These are phyloP conservation scores for Protomyces pachydermus DNA, from an alignment of 1,139 yeast genomes.

Conservation along the genomic window DNA sequence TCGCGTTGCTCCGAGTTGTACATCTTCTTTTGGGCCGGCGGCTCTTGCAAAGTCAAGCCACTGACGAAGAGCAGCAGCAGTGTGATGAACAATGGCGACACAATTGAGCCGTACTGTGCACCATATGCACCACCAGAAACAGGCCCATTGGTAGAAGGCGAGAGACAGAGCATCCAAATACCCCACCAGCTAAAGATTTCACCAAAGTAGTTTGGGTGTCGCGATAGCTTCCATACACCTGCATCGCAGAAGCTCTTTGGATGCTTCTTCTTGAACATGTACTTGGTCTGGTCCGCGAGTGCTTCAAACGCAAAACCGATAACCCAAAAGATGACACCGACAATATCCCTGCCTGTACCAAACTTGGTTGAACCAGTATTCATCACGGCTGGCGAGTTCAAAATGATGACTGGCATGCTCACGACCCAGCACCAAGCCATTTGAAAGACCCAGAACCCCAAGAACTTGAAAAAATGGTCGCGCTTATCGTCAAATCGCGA, in stretches of 20 bases:
- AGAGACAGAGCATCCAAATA: constrained; percentile 20
- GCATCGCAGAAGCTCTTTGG: constrained; percentile 20
- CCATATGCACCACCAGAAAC: constrained; percentile 15
- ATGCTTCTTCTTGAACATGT: constrained; percentile 21
- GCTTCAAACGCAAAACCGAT: constrained; percentile 16
- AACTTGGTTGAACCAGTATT: constrained; percentile 3
- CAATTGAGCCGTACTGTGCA: constrained; percentile 21
- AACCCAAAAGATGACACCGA: constrained; percentile 18
- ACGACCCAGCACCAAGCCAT: constrained; percentile 26
- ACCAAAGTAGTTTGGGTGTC: constrained; percentile 25
- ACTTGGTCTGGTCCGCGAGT: constrained; percentile 21
- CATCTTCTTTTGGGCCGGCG: constrained; percentile 22
- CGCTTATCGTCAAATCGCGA: constrained; percentile 25
- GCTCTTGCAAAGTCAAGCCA: constrained; percentile 19
- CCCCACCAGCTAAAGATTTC: constrained; percentile 26
- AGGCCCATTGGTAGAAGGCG: constrained; percentile 23
- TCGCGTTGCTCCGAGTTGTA: constrained; percentile 22
- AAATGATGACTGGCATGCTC: constrained; percentile 14
- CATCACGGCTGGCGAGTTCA: constrained; percentile 18
- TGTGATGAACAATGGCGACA: constrained; percentile 19
- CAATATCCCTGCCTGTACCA: constrained; percentile 21
- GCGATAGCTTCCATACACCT: constrained; percentile 17
- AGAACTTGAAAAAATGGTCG: constrained; percentile 21
- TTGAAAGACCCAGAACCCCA: constrained; percentile 25
- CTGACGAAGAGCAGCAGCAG: constrained; percentile 9